phyloP scores from a whole-genome alignment of 805 yeast genomes.

The Vanderwaltozyma polyspora region DNA sequence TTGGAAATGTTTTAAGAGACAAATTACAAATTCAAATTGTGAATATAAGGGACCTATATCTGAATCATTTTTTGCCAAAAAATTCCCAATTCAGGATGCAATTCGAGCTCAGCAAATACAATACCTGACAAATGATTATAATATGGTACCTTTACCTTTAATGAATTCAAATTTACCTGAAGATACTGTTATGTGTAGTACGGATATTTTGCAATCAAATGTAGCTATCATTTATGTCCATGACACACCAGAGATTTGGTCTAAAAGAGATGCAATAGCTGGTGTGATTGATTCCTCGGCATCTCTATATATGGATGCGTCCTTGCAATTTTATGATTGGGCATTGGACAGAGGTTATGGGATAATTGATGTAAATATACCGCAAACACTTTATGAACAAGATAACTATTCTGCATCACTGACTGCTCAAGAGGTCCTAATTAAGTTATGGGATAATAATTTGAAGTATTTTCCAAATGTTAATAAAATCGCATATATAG shows the following conservation, averaged over 20 bases:
- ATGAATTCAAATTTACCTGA: constrained; percentile 26
- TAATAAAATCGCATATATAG: constrained; percentile 64
- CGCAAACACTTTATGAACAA: constrained; percentile 39
- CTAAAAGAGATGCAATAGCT: constrained; percentile 62
- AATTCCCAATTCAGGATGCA: constrained; percentile 54
- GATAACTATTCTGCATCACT: constrained; percentile 48
- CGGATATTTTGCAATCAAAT: constrained; percentile 52
- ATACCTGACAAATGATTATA: constrained; percentile 40
- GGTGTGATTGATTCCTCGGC: constrained; percentile 70
- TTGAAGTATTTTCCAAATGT: constrained; percentile 59
- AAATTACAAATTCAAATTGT: constrained; percentile 43
- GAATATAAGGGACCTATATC: constrained; percentile 27
- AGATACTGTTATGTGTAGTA: constrained; percentile 39
- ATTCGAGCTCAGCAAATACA: constrained; percentile 60
- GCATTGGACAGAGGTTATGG: constrained; percentile 51
- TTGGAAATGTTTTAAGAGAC: constrained; percentile 64
- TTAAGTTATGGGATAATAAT: constrained; percentile 89
- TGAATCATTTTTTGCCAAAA: constrained; percentile 27
- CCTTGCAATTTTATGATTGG: constrained; percentile 62
- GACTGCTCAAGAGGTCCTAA: constrained; percentile 63
- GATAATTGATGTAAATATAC: constrained; percentile 72
- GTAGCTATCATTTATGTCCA: constrained; percentile 64
- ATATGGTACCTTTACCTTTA: constrained; percentile 62
- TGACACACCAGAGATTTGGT: constrained; percentile 91
- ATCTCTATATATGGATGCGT: constrained; percentile 65